Conservation (phyloP, 768 basidiomycete genomes). For the Gautieria morchelliformis region DNA sequence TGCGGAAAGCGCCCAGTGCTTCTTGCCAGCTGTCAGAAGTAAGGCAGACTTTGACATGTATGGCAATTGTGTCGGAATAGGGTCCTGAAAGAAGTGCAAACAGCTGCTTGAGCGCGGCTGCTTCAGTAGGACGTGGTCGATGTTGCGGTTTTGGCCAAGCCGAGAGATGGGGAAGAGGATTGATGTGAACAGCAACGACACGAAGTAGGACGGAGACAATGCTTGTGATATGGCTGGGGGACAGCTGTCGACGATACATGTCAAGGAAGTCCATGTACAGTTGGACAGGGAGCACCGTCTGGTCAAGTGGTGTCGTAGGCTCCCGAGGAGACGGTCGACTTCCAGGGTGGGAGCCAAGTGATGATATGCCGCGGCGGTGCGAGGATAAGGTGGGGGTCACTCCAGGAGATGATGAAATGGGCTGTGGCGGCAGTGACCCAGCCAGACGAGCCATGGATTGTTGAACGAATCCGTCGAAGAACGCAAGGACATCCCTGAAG, state of each 20-base stretch:
- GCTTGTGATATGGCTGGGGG: slow-evolving; percentile 39
- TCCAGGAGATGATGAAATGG: background rate
- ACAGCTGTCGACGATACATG: slow-evolving; percentile 50
- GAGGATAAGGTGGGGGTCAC: slow-evolving; percentile 22
- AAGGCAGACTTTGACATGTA: background rate
- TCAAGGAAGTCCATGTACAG: slow-evolving; percentile 57
- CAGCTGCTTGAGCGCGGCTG: slow-evolving; percentile 51
- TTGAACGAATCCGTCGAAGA: slow-evolving; percentile 53
- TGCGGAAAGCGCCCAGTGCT: slow-evolving; percentile 6
- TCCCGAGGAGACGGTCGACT: slow-evolving; percentile 13
- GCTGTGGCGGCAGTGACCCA: slow-evolving; percentile 53
- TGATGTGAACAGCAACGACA: slow-evolving; percentile 51
- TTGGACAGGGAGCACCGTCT: slow-evolving; percentile 34
- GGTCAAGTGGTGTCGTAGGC: background rate
- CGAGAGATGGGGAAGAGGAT: slow-evolving; percentile 60
- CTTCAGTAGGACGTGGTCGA: slow-evolving; percentile 19
- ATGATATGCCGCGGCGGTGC: slow-evolving; percentile 56
- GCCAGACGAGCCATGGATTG: slow-evolving; percentile 35
- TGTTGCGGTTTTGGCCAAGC: slow-evolving; percentile 26
- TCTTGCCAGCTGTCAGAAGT: background rate
- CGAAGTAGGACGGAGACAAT: slow-evolving; percentile 72
- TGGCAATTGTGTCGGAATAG: background rate
- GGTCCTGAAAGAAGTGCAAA: slow-evolving; percentile 40
- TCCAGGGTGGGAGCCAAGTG: slow-evolving; percentile 33
- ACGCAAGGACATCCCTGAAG: slow-evolving; percentile 44